These are phyloP conservation scores for Phytophthora crassamura DNA, from an alignment of 352 stramenopile genomes.

Conservation along the genomic window DNA sequence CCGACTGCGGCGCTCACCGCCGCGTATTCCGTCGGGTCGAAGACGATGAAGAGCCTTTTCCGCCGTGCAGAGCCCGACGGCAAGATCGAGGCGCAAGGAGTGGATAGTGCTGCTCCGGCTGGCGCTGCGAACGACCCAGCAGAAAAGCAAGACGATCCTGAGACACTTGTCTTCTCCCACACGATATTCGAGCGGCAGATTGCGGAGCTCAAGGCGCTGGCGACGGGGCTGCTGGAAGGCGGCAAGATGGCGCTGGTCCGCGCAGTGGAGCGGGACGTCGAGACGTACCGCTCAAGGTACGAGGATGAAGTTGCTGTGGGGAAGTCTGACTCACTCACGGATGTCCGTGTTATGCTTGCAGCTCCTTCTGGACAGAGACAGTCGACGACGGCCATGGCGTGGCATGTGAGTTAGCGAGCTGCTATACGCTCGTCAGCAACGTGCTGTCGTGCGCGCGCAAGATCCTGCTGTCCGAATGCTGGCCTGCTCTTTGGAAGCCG, in stretches of 20 bases:
- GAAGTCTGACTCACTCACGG: constrained; percentile 17
- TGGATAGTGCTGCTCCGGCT: constrained; percentile 25
- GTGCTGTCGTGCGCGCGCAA: constrained; percentile 35
- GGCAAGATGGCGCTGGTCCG: constrained; percentile 35
- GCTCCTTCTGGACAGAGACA: constrained; percentile 34
- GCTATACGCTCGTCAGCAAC: constrained; percentile 35
- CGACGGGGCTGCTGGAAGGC: constrained; percentile 38
- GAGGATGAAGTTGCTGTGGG: background rate
- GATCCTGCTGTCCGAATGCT: constrained; percentile 37
- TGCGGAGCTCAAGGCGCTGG: constrained; percentile 47
- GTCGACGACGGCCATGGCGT: constrained; percentile 30
- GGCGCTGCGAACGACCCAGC: constrained; percentile 14
- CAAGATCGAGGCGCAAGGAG: constrained; percentile 14
- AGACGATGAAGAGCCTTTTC: constrained; percentile 78
- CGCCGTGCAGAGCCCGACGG: constrained; percentile 36
- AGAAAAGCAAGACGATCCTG: constrained; percentile 47
- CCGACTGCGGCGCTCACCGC: constrained; percentile 71
- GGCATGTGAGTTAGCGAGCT: constrained; percentile 45
- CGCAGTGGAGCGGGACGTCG: constrained; percentile 37
- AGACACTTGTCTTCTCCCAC: constrained; percentile 66
- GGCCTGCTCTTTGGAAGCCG: constrained; percentile 39
- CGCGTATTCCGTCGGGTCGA: constrained; percentile 77
- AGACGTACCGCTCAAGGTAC: constrained; percentile 43
- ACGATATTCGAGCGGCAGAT: constrained; percentile 80
- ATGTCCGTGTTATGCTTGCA: constrained; percentile 21